Evolutionary conservation across 2,329 filamentous ascomycete species (phyloP).

Genomic region (Grosmannia penicillata): DNA sequence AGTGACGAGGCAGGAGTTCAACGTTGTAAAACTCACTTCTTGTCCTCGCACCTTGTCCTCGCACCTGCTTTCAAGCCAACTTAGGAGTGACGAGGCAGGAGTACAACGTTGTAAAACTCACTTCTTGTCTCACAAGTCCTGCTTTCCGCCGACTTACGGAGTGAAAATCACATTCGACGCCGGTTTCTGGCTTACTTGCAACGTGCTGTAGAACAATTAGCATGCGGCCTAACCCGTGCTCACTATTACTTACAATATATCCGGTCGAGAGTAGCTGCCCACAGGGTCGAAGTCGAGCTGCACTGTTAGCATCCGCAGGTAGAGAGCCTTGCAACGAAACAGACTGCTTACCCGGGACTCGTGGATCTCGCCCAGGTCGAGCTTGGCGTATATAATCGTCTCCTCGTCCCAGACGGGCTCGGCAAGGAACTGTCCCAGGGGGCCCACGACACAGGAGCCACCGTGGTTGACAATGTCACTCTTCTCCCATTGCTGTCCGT

Average conservation of each 20-base stretch:
- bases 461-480: slow-evolving; percentile 24
- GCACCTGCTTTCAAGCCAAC: too few species aligned
- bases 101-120: too few species aligned
- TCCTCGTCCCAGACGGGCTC: slow-evolving; percentile 25
- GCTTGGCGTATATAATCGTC: slow-evolving; percentile 21
- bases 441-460: slow-evolving; percentile 24
- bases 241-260: slow-evolving; percentile 26
- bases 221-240: too few species aligned
- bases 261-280: slow-evolving; percentile 24
- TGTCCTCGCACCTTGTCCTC: too few species aligned
- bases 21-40: too few species aligned
- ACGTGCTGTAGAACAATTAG: too few species aligned
- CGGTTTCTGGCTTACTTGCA: too few species aligned
- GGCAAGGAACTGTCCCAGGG: slow-evolving; percentile 21
- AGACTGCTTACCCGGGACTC: slow-evolving; percentile 20
- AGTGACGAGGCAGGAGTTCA: too few species aligned
- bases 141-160: too few species aligned
- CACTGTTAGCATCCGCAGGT: not conserved
- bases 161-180: too few species aligned
- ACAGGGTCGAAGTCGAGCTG: slow-evolving; percentile 27
- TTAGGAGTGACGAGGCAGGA: too few species aligned
- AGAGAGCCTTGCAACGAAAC: not conserved
- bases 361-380: slow-evolving; percentile 19
- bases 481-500: slow-evolving; percentile 20
- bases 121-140: too few species aligned